Base-by-base conservation (phyloP, 108 stramenopile genomes). In the Bacterosira constricta region DNA sequence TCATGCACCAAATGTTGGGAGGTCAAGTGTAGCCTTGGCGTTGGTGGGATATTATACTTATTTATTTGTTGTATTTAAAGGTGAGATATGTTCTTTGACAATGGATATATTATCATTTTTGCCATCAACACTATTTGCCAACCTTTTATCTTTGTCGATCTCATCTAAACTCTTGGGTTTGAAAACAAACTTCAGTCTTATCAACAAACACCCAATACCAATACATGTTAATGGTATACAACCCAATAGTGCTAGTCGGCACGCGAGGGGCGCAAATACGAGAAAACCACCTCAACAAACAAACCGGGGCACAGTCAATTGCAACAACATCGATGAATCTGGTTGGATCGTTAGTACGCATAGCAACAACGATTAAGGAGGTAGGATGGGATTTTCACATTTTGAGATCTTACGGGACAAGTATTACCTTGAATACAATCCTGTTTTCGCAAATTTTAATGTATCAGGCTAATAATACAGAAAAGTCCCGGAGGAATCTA, bases 341-440 rank as follows among this genome's bases (percentile, higher is more conserved):
- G 6, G 65, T 77, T 9, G 92, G 92, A 5, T 59, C 82, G 9
- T 25, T 83, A 44, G 84, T 90, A 23, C 73, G 92, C 21, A 81
- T 91, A n/a, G 66, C 72, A 1, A 94, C 92, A 6, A 94, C 92
- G 8, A 78, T 90, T 20, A 80, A 86, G 52, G 90, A 90, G 70
- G 85, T 90, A 21, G 92, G 92, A 9, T 84, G 73, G 64, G 90
- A 94, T 39, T 65, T 87, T 36, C 83, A 87, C 27, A 71, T 91
- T 13, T 49, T 94, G 38, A 38, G 82, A 21, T 75, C 85, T 13
- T 90, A 85, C 61, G 56, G 77, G 9, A 34, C 88, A 15, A 68
- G 72, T 59, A 78, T 75, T 32, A 50, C 63, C 0, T 61, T 90
- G 53, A 94, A 89, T 64, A 63, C 66, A 17, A 64, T 83, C 15